phyloP scores from a whole-genome alignment of 441 rosid species.

The Viola pubescens region DNA sequence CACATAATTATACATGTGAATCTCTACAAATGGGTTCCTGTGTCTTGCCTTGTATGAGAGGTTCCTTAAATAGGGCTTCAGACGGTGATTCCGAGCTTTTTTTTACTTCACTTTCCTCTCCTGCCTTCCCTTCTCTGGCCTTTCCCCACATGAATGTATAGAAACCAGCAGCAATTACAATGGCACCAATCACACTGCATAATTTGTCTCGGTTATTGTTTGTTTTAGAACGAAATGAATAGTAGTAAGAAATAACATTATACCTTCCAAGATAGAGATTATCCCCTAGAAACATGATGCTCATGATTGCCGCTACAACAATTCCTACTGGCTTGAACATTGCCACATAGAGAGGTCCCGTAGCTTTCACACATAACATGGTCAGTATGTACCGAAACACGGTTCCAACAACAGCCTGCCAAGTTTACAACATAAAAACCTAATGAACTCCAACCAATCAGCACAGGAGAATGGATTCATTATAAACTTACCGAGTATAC shows the following conservation, averaged over 20 bases:
- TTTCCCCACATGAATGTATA: constrained; percentile 33
- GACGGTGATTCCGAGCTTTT: too few species aligned
- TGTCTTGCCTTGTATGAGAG: constrained; percentile 23
- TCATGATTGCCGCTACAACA: constrained; percentile 23
- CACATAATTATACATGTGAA: too few species aligned
- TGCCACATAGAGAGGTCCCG: constrained; percentile 32
- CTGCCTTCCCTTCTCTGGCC: constrained; percentile 15
- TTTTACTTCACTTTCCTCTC: background rate
- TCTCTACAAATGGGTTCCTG: too few species aligned
- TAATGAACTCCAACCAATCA: too few species aligned
- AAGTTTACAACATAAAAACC: constrained; percentile 9
- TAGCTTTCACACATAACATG: constrained; percentile 26
- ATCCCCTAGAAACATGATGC: constrained; percentile 25
- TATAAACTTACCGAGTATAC: constrained; percentile 21
- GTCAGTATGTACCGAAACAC: constrained; percentile 8
- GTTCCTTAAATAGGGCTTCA: constrained; percentile 17
- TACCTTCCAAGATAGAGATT: constrained; percentile 34
- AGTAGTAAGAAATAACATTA: too few species aligned
- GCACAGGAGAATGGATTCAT: background rate
- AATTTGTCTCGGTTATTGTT: background rate
- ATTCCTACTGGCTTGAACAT: constrained; percentile 40
- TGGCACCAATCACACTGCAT: constrained; percentile 33
- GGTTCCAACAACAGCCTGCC: constrained; percentile 16
- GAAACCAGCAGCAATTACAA: constrained; percentile 27
- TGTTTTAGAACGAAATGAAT: background rate